Percentiles rank a stretch among this genome's conserved stretches.
Evolutionary conservation across 1,284 basidiomycete genomes (phyloP).

Genomic region (Amylostereum chailletii): DNA sequence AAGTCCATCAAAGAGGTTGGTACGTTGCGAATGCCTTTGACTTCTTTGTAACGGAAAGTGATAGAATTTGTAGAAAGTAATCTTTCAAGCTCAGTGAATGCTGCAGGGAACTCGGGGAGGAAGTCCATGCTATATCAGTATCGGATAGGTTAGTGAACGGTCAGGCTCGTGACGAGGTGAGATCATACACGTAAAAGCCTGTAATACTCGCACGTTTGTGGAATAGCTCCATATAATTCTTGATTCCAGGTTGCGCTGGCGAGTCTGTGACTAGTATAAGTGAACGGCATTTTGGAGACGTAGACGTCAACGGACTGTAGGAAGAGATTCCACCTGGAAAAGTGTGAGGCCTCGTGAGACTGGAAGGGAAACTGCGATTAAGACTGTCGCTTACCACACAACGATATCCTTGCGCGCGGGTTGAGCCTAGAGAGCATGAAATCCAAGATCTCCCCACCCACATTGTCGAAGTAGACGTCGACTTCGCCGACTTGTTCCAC

Average conservation of each 20-base stretch:
- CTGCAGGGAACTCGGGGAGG: slow-evolving; percentile 24
- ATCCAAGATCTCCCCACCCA: slow-evolving; percentile 80
- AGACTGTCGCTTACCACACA: slow-evolving; percentile 47
- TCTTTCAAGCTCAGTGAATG: slow-evolving; percentile 42
- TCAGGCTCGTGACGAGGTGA: neutral
- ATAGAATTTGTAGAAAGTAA: slow-evolving; percentile 64
- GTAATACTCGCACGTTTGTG: slow-evolving; percentile 68
- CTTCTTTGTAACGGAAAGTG: slow-evolving; percentile 75
- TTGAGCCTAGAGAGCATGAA: slow-evolving; percentile 64
- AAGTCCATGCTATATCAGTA: neutral
- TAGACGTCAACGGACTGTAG: slow-evolving; percentile 43
- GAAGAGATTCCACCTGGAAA: slow-evolving; percentile 56
- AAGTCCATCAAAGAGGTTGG: slow-evolving; percentile 62
- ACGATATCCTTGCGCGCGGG: slow-evolving; percentile 66
- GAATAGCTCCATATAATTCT: slow-evolving; percentile 61
- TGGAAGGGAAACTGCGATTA: neutral
- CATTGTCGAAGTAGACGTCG: slow-evolving; percentile 85
- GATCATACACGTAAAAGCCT: slow-evolving; percentile 74
- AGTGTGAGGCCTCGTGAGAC: neutral
- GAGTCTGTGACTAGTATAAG: slow-evolving; percentile 29
- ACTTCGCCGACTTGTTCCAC: slow-evolving; percentile 52
- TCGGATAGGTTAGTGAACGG: neutral
- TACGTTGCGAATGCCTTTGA: slow-evolving; percentile 67
- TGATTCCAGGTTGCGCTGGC: slow-evolving; percentile 46
- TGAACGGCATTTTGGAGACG: neutral